phyloP scores from a whole-genome alignment of 1,284 basidiomycete genomes.

The Ganoderma sp. region DNA sequence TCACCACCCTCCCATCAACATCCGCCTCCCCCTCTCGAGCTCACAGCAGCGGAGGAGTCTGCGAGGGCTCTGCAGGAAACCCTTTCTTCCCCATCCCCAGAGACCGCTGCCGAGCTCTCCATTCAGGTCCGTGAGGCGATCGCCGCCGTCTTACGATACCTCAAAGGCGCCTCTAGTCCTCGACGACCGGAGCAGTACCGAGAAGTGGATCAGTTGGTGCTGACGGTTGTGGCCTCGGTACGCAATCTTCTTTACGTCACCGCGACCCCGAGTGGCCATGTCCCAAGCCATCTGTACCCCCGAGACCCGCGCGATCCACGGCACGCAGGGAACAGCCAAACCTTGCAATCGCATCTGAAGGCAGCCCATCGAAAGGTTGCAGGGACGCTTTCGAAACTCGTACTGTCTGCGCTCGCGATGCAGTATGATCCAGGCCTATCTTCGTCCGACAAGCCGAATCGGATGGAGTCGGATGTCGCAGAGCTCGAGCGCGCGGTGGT shows the following conservation, averaged over 20 bases:
- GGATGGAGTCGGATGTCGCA: slow-evolving; percentile 77
- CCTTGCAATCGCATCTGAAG: slow-evolving; percentile 61
- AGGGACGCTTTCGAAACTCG: slow-evolving; percentile 76
- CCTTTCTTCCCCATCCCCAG: slow-evolving; percentile 61
- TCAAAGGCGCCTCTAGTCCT: slow-evolving; percentile 48
- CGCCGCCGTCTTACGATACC: slow-evolving; percentile 65
- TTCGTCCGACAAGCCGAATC: slow-evolving; percentile 66
- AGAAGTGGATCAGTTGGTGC: slow-evolving; percentile 66
- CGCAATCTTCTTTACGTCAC: slow-evolving; percentile 78
- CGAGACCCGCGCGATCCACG: slow-evolving; percentile 52
- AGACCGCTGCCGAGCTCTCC: slow-evolving; percentile 64
- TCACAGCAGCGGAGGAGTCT: slow-evolving; percentile 70
- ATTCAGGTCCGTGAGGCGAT: slow-evolving; percentile 64
- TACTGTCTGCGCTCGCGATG: slow-evolving; percentile 77
- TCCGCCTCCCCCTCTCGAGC: slow-evolving; percentile 42
- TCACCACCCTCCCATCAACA: slow-evolving; percentile 2
- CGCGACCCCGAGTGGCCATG: slow-evolving; percentile 65
- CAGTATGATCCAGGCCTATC: slow-evolving; percentile 74
- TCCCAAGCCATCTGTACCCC: slow-evolving; percentile 62
- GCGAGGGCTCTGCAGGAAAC: slow-evolving; percentile 69
- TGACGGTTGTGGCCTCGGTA: slow-evolving; percentile 70
- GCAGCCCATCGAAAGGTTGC: slow-evolving; percentile 79
- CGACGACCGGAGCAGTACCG: slow-evolving; percentile 59
- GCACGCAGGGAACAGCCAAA: slow-evolving; percentile 53
- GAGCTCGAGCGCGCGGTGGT: slow-evolving; percentile 79